Evolutionary conservation across 2,329 filamentous ascomycete genomes (phyloP), one percentile per base, ranked within the genome.

Genomic region (Monosporascus sp.): DNA sequence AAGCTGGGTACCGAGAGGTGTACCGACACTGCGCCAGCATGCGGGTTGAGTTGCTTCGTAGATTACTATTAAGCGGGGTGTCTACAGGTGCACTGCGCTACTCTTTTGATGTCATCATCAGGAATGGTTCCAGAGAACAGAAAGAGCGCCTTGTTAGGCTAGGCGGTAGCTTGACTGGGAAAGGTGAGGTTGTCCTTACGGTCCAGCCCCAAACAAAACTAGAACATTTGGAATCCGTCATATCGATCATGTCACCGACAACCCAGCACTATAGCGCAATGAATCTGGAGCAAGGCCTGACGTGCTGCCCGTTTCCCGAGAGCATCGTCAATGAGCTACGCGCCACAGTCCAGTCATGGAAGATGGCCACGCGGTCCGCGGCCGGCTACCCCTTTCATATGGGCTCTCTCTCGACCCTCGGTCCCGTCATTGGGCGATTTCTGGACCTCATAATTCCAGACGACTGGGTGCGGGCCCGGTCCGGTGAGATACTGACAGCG

Each of bases 361-460:
- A 55, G 40, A 26, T 55, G 7, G 45, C 37, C 5, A 49, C 55
- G 15, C 50, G 55, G 18, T 55, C 55, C 3, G 49, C 50, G 20
- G 44, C 48, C 3, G 53, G 53, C 26, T 58, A 54, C 15, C 51
- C 53, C 7, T 31, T 55, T 9, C 24, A 55, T 41, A 49, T 55
- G 49, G 48, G 44, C 37, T 55, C 55, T 20, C 48, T 50, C 49
- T 54, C 53, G 3, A 53, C 53, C 37, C 46, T 58, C 8, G 55
- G 55, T 2, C 55, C 55, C 11, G 22, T 55, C 5, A 50, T 58
- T 14, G 55, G 53, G 1, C 46, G 37, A 18, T 58, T 58, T 20
- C 49, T 38, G 22, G 48, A 46, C n/a, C 3, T 54, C 20, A 24
- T 15, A 31, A 53, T 58, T 20, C 51, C 49, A 6, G 20, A 49